Conservation (phyloP, 2,329 filamentous ascomycete genomes). For the Cordyceps cateniannulata region DNA sequence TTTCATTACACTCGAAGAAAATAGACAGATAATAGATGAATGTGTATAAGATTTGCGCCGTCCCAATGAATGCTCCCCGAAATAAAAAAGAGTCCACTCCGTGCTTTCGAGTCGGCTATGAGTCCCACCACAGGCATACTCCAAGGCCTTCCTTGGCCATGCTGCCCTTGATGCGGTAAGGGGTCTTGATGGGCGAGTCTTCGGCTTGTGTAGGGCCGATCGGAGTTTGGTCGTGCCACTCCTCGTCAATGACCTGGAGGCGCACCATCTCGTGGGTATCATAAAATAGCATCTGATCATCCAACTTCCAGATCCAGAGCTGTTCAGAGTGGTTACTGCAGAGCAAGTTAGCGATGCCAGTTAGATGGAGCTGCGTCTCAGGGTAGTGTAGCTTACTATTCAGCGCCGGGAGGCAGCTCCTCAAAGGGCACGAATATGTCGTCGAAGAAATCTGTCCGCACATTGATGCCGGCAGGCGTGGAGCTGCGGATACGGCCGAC, state of each 20-base stretch:
- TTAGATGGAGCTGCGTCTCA: not conserved
- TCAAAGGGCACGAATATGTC: conserved; percentile 77
- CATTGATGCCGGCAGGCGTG: conserved; percentile 64
- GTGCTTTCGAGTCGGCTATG: conserved; percentile 6
- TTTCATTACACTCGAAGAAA: conserved; percentile 7
- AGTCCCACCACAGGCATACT: conserved; percentile 59
- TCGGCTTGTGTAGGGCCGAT: conserved; percentile 58
- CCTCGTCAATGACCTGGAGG: conserved; percentile 77
- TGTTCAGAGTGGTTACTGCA: conserved; percentile 65
- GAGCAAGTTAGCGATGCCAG: conserved; percentile 16
- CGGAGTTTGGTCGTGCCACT: conserved; percentile 85
- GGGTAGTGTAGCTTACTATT: conserved; percentile 54
- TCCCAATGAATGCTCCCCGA: conserved; percentile 14
- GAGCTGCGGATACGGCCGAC: conserved; percentile 75
- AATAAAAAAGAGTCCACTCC: not conserved
- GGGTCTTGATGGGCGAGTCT: conserved; percentile 55
- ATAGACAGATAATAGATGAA: conserved; percentile 21
- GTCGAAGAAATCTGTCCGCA: conserved; percentile 88
- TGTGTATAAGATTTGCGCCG: conserved; percentile 18
- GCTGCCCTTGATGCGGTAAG: conserved; percentile 62
- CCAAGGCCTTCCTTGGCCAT: conserved; percentile 59
- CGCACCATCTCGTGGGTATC: conserved; percentile 86
- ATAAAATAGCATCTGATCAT: conserved; percentile 67
- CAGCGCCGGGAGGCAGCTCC: conserved; percentile 67
- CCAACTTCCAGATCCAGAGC: conserved; percentile 78